Evolutionary conservation across 1,284 basidiomycete genomes (phyloP), one percentile per base, ranked within the genome.

Genomic region (Fomitopsis pinicola): DNA sequence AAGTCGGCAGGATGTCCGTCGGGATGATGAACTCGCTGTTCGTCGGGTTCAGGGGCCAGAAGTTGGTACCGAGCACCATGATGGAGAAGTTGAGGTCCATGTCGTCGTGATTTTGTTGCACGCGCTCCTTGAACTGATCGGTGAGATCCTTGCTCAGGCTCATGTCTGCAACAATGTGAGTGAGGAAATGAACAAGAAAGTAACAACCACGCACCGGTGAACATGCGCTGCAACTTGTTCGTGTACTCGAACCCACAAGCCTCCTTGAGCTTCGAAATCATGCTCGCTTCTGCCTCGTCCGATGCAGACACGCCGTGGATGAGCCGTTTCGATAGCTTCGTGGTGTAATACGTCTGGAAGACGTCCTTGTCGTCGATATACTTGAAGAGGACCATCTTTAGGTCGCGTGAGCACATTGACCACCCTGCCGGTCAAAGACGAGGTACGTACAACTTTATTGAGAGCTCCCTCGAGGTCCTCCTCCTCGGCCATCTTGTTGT

Each of bases 301-400:
- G 96, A 98, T 5, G 95, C 95, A 22, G 95, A 98, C 22, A 92
- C 87, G 40, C 88, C 89, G 69, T 95, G 91, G 66, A 99, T 96
- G 40, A 99, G 86, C 67, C 97, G 94, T 72, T 94, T 94, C 52
- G 95, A 96, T 22, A 99, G 81, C 79, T 97, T 97, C 69, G 95
- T 98, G 50, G 93, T 93, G 80, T 99, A 99, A 83, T 98, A 99
- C 52, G 94, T 95, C 74, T 98, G 97, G 89, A 99, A 99, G 12
- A 99, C 95, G 71, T 99, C 97, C 82, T 98, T 98, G 80, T 99
- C 97, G 75, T 98, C 95, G 68, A 99, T 91, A 75, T 98, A 99
- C 77, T 98, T 98, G 90, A 99, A 99, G 57, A 99, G 82, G 50
- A 96, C 83, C 97, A 98, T 98, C 95, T 97, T 42, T 9, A 15